A percentile compares a stretch with the other conserved stretches of the same genome.
These are phyloP conservation scores for Albizia julibrissin DNA, from an alignment of 306 rosid species.

Conservation along the genomic window DNA sequence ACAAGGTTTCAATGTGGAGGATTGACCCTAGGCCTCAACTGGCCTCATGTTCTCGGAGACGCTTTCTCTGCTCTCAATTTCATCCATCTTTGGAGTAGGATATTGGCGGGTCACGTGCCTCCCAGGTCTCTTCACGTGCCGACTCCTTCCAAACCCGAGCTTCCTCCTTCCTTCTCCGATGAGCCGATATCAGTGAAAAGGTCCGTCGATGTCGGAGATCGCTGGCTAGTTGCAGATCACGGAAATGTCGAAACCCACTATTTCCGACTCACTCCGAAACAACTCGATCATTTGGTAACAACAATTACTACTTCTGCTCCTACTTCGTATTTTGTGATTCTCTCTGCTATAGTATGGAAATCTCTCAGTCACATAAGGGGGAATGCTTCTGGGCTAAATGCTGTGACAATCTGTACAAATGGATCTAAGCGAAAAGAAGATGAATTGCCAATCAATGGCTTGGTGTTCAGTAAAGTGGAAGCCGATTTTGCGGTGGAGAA, in stretches of 20 bases:
- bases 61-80: slow-evolving; percentile 67
- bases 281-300: slow-evolving; percentile 45
- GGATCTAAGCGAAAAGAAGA: slow-evolving; percentile 14
- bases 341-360: slow-evolving; percentile 72
- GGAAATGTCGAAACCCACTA: slow-evolving; percentile 45
- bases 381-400: slow-evolving; percentile 22
- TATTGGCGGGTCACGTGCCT: slow-evolving; percentile 42
- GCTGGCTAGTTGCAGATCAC: slow-evolving; percentile 41
- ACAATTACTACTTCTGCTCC: not conserved
- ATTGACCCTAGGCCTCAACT: slow-evolving; percentile 65
- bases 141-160: not conserved
- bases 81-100: slow-evolving; percentile 57
- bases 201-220: slow-evolving; percentile 44
- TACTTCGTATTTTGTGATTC: slow-evolving; percentile 49
- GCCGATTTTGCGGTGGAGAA: slow-evolving; percentile 30
- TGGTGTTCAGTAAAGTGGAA: slow-evolving; percentile 54
- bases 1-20: slow-evolving; percentile 85
- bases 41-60: slow-evolving; percentile 90
- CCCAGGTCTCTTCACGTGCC: slow-evolving; percentile 37
- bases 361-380: slow-evolving; percentile 43
- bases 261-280: slow-evolving; percentile 45
- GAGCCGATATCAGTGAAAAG: slow-evolving; percentile 41
- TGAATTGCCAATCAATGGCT: slow-evolving; percentile 46
- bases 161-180: slow-evolving; percentile 5
- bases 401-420: slow-evolving; percentile 54